phyloP scores from a whole-genome alignment of 2,329 filamentous ascomycete genomes.

The Fusarium sp. region DNA sequence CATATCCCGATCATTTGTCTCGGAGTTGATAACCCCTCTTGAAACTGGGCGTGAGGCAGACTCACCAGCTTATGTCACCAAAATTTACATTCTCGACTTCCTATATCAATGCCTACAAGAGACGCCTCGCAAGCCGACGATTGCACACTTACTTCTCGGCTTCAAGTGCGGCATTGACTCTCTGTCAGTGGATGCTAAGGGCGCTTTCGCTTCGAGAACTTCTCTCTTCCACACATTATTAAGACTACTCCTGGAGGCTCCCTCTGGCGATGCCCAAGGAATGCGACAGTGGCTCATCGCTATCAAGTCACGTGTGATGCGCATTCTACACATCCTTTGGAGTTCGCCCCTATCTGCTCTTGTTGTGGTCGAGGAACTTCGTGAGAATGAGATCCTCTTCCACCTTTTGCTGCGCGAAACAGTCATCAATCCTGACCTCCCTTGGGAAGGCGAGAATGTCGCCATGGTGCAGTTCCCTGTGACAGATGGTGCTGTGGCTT shows the following conservation, averaged over 20 bases:
- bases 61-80: slow-evolving; percentile 79
- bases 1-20: slow-evolving; percentile 77
- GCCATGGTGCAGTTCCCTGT: slow-evolving; percentile 72
- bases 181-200: slow-evolving; percentile 71
- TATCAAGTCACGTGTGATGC: slow-evolving; percentile 73
- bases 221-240: slow-evolving; percentile 88
- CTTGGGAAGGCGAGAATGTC: slow-evolving; percentile 77
- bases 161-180: slow-evolving; percentile 79
- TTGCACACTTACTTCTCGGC: slow-evolving; percentile 90
- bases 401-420: slow-evolving; percentile 76
- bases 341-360: slow-evolving; percentile 78
- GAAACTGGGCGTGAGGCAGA: slow-evolving; percentile 76
- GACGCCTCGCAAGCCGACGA: slow-evolving; percentile 78
- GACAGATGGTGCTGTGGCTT: slow-evolving; percentile 70
- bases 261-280: slow-evolving; percentile 66
- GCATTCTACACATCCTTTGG: slow-evolving; percentile 84
- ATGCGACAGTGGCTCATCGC: slow-evolving; percentile 74
- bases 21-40: slow-evolving; percentile 72
- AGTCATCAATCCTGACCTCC: slow-evolving; percentile 71
- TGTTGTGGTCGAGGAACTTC: slow-evolving; percentile 80
- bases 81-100: slow-evolving; percentile 85
- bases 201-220: slow-evolving; percentile 73
- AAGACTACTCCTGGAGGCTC: slow-evolving; percentile 73
- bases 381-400: slow-evolving; percentile 81
- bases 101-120: slow-evolving; percentile 80